Evolutionary conservation across 768 basidiomycete species (phyloP).

Genomic region (Pisolithus marmoratus): DNA sequence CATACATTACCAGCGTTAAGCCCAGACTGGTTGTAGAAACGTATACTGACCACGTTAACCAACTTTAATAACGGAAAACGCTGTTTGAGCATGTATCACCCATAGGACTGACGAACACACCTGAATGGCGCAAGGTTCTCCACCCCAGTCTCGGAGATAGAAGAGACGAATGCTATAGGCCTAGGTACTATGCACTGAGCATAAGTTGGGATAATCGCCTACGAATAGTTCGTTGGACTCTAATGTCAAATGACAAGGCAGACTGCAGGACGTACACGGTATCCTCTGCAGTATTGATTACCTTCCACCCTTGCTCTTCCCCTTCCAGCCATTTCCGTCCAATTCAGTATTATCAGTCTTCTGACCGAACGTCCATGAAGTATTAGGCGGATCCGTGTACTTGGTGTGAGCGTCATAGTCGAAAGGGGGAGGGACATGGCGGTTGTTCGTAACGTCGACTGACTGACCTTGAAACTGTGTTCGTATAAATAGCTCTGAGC

Average conservation of each 20-base stretch:
- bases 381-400: conserved; percentile 27
- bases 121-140: conserved; percentile 40
- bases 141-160: conserved; percentile 26
- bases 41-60: no score
- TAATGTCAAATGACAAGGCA: no score
- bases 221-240: neutral
- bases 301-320: no score
- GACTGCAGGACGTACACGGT: conserved; percentile 14
- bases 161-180: conserved; percentile 41
- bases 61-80: conserved; percentile 7
- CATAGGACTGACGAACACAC: conserved; percentile 9
- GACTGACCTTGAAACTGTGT: no score
- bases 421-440: conserved; percentile 26
- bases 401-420: conserved; percentile 9
- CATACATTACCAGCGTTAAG: conserved; percentile 38
- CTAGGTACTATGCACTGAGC: conserved; percentile 36
- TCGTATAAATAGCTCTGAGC: no score
- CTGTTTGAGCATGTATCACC: neutral
- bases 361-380: conserved; percentile 29
- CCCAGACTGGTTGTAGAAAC: conserved; percentile 28
- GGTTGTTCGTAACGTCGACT: neutral
- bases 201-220: conserved; percentile 30
- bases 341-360: no score
- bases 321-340: no score
- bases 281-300: conserved; percentile 26